phyloP scores from a whole-genome alignment of 2,329 filamentous ascomycete species.

The Aspergillus alliaceus region DNA sequence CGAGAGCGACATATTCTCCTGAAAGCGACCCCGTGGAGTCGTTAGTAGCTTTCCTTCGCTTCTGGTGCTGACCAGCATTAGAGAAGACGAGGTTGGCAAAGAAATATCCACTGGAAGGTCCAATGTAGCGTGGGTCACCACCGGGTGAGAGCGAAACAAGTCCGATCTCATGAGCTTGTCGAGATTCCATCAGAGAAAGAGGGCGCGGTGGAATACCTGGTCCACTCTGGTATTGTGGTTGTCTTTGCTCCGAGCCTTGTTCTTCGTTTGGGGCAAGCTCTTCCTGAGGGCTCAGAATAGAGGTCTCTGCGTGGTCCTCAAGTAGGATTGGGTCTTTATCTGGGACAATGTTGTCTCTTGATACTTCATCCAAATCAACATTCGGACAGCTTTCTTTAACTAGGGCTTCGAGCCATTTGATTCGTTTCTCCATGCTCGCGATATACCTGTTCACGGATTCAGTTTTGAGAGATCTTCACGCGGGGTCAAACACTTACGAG shows the following conservation, averaged over 20 bases:
- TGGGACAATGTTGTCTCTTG: constrained; percentile 4
- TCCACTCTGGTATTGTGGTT: background rate
- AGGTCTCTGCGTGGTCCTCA: background rate
- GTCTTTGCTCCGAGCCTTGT: background rate
- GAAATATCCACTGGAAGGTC: constrained; percentile 57
- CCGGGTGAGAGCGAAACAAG: constrained; percentile 52
- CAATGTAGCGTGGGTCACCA: constrained; percentile 53
- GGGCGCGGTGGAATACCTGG: background rate
- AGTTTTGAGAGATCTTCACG: no score
- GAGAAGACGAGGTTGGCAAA: constrained; percentile 52
- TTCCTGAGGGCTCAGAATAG: background rate
- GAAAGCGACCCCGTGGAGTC: background rate
- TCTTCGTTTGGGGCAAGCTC: background rate
- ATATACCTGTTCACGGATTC: constrained; percentile 29
- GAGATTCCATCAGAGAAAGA: background rate
- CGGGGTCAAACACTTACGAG: constrained; percentile 32
- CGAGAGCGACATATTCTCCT: constrained; percentile 20
- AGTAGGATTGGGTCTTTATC: background rate
- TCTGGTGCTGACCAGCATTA: constrained; percentile 30
- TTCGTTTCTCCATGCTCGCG: constrained; percentile 41
- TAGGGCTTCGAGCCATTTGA: constrained; percentile 51
- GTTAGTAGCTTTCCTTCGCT: constrained; percentile 2
- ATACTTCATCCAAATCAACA: constrained; percentile 38
- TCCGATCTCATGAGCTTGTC: constrained; percentile 53
- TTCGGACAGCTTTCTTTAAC: constrained; percentile 45